Base-by-base conservation (phyloP, 495 filamentous ascomycete genomes). In the Lasiosphaeriaceae sp. region DNA sequence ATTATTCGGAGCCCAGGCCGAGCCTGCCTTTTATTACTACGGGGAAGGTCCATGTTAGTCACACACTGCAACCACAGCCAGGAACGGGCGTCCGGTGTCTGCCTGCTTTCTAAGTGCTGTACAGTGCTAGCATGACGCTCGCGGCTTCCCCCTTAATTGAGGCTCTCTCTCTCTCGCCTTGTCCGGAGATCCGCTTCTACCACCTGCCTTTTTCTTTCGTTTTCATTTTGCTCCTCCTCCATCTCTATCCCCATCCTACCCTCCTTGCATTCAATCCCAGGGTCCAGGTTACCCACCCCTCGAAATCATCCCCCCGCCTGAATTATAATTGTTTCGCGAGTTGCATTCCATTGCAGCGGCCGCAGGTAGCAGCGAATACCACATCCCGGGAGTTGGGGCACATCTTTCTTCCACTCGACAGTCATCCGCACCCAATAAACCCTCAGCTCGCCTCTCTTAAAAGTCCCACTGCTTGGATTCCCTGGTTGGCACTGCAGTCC, bases 331-430 rank as follows among this genome's bases (percentile, higher is more conserved):
- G 14, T n/a, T 11, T 14, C 9, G 4, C 39, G 39, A 37, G 62
- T 66, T 48, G 56, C 62, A 66, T 65, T 66, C 64, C 64, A 60
- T 62, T 64, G 35, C 50, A 46, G 61, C 61, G 55, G 39, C 39
- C 8, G 39, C 39, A 14, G 14, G 5, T 9, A 17, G 39, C 8
- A 43, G 39, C 16, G 14, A 11, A 17, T 43, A 6, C 4, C 39
- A 43, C 39, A 43, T 43, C 39, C n/a, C 39, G 39, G 39, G 39
- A 43, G 39, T 43, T 43, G 39, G 39, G 14, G 39, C n/a, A 14
- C n/a, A 14, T 43, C 14, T 17, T 43, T 43, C 14, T n/a, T 43
- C 39, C 39, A 14, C 39, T 12, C 39, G 14, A 11, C 39, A 43
- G 7, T 16, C 37, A 43, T 12, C 5, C n/a, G 5, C 39, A 17